Conservation (phyloP, 192 early-diverging fungal genomes). For the Neocallimastix lanati region DNA sequence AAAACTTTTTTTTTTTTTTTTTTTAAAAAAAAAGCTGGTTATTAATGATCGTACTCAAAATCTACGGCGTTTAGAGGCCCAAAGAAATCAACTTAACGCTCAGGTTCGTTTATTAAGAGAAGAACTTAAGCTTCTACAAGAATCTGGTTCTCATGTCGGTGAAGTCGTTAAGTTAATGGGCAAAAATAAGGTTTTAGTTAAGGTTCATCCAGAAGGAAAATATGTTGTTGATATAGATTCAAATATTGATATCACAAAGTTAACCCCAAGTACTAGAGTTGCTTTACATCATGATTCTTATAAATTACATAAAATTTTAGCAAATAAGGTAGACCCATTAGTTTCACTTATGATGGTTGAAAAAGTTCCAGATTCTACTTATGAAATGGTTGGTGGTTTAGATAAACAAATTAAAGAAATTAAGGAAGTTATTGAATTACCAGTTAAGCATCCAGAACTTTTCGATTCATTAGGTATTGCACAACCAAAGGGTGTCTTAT, state of each 20-base stretch:
- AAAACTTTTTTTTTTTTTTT: no score
- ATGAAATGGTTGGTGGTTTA: slow-evolving; percentile 97
- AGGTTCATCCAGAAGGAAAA: slow-evolving; percentile 93
- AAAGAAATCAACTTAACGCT: slow-evolving; percentile 90
- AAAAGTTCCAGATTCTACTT: slow-evolving; percentile 97
- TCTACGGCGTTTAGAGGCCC: slow-evolving; percentile 91
- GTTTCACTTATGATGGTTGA: slow-evolving; percentile 99
- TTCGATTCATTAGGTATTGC: slow-evolving; percentile 96
- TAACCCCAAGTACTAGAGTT: slow-evolving; percentile 83
- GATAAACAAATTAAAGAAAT: slow-evolving; percentile 99
- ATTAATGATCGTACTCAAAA: slow-evolving; percentile 35
- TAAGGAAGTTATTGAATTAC: slow-evolving; percentile 98
- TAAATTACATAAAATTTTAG: slow-evolving; percentile 82
- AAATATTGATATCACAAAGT: slow-evolving; percentile 72
- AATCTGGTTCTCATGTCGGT: slow-evolving; percentile 86
- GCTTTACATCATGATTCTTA: slow-evolving; percentile 79
- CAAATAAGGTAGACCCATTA: slow-evolving; percentile 96
- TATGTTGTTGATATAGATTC: slow-evolving; percentile 91
- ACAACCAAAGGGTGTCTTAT: slow-evolving; percentile 61
- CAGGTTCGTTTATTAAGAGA: slow-evolving; percentile 92
- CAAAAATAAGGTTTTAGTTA: slow-evolving; percentile 83
- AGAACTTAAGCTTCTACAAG: slow-evolving; percentile 90
- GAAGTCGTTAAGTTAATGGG: slow-evolving; percentile 98
- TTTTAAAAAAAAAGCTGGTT: no score
- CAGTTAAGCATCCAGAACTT: slow-evolving; percentile 96